These are phyloP conservation scores for Ceratocystis papillata DNA, from an alignment of 2,329 filamentous ascomycete genomes.

Conservation along the genomic window DNA sequence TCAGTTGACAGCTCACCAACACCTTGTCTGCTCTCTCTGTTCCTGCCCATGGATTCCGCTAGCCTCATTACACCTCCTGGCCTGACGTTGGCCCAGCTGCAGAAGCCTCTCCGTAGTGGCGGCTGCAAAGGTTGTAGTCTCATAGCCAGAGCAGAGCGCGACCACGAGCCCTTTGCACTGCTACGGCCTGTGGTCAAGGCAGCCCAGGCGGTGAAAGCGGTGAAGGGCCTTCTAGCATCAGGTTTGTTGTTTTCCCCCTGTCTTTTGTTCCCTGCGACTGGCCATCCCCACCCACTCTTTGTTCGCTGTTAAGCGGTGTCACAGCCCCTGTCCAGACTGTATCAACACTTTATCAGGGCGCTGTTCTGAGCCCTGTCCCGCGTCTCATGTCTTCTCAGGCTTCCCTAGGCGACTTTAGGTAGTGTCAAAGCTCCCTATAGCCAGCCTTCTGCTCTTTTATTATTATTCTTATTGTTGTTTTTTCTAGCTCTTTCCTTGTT, in stretches of 20 bases:
- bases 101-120: neutral
- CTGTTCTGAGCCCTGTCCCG: neutral
- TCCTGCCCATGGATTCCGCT: neutral
- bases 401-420: neutral
- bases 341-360: neutral
- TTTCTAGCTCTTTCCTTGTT: neutral
- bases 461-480: neutral
- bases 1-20: too few species aligned
- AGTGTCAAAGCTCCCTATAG: conserved; percentile 2
- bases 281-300: neutral
- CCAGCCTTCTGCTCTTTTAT: neutral
- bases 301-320: neutral
- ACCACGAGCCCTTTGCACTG: neutral
- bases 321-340: neutral
- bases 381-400: neutral
- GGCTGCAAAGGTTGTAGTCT: neutral
- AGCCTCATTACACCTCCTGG: neutral
- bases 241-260: conserved; percentile 5
- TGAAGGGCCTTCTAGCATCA: neutral
- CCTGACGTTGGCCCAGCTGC: neutral
- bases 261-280: neutral
- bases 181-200: neutral
- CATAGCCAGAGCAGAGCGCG: neutral
- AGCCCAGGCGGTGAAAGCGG: conserved; percentile 1
- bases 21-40: neutral